Evolutionary conservation across 495 filamentous ascomycete genomes (phyloP).

Genomic region (Annulohypoxylon moriforme): DNA sequence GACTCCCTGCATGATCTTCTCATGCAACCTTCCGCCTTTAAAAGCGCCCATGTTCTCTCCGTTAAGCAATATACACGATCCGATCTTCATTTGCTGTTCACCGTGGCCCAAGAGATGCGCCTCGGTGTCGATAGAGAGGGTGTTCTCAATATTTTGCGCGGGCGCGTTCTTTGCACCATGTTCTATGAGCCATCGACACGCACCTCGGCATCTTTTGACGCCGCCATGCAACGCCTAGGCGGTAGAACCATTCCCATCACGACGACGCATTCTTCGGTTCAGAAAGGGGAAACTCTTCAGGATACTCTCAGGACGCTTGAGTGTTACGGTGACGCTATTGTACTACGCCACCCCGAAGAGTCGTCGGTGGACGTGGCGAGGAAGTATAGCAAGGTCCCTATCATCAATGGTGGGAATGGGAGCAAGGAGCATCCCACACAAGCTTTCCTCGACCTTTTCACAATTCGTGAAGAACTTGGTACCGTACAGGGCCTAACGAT

Average conservation of each 20-base stretch:
- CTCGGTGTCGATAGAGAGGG: constrained; percentile 91
- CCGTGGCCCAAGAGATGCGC: constrained; percentile 95
- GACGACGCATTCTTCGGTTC: constrained; percentile 81
- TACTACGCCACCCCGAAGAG: constrained; percentile 90
- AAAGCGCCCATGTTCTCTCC: constrained; percentile 84
- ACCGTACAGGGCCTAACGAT: constrained; percentile 94
- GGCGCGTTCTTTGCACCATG: constrained; percentile 85
- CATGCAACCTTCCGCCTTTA: constrained; percentile 80
- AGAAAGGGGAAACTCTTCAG: constrained; percentile 93
- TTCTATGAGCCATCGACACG: constrained; percentile 98
- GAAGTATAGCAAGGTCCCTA: constrained; percentile 86
- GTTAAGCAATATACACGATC: constrained; percentile 87
- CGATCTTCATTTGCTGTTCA: constrained; percentile 93
- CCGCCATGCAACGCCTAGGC: constrained; percentile 96
- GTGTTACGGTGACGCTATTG: constrained; percentile 93
- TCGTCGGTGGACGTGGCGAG: constrained; percentile 80
- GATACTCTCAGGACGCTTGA: constrained; percentile 93
- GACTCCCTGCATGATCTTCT: constrained; percentile 73
- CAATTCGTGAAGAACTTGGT: constrained; percentile 95
- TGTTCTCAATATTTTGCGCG: constrained; percentile 85
- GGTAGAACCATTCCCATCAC: constrained; percentile 82
- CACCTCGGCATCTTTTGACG: constrained; percentile 95
- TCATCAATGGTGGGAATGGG: constrained; percentile 98
- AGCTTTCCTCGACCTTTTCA: constrained; percentile 98
- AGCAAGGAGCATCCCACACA: constrained; percentile 96